Conservation (phyloP, 768 basidiomycete genomes). For the Suillus decipiens region DNA sequence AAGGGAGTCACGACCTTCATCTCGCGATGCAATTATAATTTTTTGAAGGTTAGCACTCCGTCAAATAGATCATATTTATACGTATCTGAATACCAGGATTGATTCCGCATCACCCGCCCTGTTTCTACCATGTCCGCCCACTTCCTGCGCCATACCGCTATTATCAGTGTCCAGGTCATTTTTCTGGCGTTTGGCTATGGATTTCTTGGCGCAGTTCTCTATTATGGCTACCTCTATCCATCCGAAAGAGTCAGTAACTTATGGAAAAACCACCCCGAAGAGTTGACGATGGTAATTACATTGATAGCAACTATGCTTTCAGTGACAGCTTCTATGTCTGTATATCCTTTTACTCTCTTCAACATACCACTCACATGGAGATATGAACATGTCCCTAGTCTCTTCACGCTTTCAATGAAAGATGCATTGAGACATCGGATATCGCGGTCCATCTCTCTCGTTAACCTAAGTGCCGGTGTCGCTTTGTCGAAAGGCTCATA, state of each 20-base stretch:
- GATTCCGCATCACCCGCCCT: too few relatives aligned
- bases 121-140: too few relatives aligned
- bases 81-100: too few relatives aligned
- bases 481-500: slow-evolving; percentile 8
- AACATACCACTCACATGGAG: neutral
- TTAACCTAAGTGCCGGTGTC: slow-evolving; percentile 15
- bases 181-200: slow-evolving; percentile 13
- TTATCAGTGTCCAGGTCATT: too few relatives aligned
- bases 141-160: too few relatives aligned
- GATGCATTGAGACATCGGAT: slow-evolving; percentile 21
- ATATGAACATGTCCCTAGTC: neutral
- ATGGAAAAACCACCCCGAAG: slow-evolving; percentile 7
- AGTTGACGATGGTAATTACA: slow-evolving; percentile 9
- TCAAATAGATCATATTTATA: too few relatives aligned
- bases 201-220: slow-evolving; percentile 11
- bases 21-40: too few relatives aligned
- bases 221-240: slow-evolving; percentile 2
- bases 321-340: slow-evolving; percentile 2
- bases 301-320: slow-evolving; percentile 12
- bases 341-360: neutral
- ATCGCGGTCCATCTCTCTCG: slow-evolving; percentile 15
- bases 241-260: neutral
- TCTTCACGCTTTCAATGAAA: slow-evolving; percentile 11
- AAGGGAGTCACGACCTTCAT: too few relatives aligned
- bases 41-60: too few relatives aligned